phyloP scores from a whole-genome alignment of 306 rosid genomes.

The Fagus sylvatica region DNA sequence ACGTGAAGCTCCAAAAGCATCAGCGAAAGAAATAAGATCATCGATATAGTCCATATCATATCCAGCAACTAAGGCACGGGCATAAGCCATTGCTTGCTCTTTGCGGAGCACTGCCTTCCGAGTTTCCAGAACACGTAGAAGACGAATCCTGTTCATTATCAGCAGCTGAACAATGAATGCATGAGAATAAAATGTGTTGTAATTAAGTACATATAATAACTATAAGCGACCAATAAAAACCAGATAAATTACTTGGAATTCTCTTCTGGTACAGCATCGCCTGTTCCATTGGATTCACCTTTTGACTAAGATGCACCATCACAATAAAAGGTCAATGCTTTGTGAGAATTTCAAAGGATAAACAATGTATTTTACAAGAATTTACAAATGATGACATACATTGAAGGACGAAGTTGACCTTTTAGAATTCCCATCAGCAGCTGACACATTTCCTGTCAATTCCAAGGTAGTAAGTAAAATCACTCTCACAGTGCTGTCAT shows the following conservation, averaged over 20 bases:
- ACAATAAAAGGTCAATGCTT: constrained; percentile 27
- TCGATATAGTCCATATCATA: constrained; percentile 70
- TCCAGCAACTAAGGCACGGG: constrained; percentile 94
- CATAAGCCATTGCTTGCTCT: constrained; percentile 99
- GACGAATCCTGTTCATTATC: constrained; percentile 69
- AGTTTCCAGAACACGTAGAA: constrained; percentile 87
- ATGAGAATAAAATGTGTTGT: constrained; percentile 20
- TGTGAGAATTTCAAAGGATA: constrained; percentile 21
- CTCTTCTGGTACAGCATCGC: constrained; percentile 64
- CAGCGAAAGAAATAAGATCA: constrained; percentile 82
- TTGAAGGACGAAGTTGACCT: constrained; percentile 39
- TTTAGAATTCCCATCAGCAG: constrained; percentile 51
- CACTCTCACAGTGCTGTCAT: constrained; percentile 15
- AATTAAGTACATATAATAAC: neutral
- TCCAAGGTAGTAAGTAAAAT: constrained; percentile 27
- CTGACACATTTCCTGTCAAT: constrained; percentile 41
- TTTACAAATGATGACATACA: constrained; percentile 40
- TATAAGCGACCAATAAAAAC: neutral
- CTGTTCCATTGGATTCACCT: constrained; percentile 43
- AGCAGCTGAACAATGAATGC: constrained; percentile 37
- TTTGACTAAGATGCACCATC: constrained; percentile 46
- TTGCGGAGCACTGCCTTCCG: constrained; percentile 84
- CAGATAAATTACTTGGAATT: constrained; percentile 68
- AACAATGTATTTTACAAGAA: constrained; percentile 9
- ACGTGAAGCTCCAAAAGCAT: constrained; percentile 96